These are phyloP conservation scores for Aureobasidium uvarum DNA, from an alignment of 2,329 filamentous ascomycete species.

Conservation along the genomic window DNA sequence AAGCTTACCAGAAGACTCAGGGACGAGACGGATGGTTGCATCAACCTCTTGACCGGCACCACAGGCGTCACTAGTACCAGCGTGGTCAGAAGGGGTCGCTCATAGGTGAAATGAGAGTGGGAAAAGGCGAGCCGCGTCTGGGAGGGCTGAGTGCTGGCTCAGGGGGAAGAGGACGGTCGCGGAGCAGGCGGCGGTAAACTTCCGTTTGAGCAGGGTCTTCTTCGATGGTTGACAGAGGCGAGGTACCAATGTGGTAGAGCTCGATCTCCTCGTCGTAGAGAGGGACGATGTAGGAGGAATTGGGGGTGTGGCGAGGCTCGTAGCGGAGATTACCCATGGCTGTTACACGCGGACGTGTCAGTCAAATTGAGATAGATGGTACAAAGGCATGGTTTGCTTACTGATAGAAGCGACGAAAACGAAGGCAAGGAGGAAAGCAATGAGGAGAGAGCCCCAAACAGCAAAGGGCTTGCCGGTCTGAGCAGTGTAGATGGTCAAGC, in stretches of 20 bases:
- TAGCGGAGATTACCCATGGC: not conserved
- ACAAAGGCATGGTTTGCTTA: not conserved
- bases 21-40: not conserved
- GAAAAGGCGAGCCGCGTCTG: not conserved
- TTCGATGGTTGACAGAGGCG: too few relatives aligned
- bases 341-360: not conserved
- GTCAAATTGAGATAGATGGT: not conserved
- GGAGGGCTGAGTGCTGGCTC: not conserved
- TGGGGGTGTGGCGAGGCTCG: not conserved
- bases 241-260: not conserved
- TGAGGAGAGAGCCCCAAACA: not conserved
- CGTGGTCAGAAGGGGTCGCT: not conserved
- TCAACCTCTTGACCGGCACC: not conserved
- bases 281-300: not conserved
- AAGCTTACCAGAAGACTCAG: not conserved
- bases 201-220: not conserved
- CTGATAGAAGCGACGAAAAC: not conserved
- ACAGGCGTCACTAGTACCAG: not conserved
- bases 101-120: not conserved
- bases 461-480: not conserved
- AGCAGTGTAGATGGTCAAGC: not conserved
- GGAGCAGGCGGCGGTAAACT: not conserved
- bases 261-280: not conserved
- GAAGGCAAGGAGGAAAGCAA: not conserved
- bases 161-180: not conserved